phyloP scores from a whole-genome alignment of 2,329 filamentous ascomycete genomes.

The Scolecobasidium constrictum region DNA sequence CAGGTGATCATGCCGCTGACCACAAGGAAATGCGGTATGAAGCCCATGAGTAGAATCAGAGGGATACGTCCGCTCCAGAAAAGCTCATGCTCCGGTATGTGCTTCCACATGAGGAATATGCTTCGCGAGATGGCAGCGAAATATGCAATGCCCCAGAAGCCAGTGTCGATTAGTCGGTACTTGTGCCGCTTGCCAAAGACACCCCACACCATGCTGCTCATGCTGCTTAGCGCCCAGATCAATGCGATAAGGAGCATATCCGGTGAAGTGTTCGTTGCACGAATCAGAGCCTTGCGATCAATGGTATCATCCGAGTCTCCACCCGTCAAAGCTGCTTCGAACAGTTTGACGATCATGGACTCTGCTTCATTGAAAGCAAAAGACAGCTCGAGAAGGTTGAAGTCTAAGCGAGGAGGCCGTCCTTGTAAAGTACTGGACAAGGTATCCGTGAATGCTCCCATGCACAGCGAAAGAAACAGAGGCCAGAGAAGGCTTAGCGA shows the following conservation, averaged over 20 bases:
- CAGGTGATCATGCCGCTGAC: conserved; percentile 69
- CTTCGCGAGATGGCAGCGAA: conserved; percentile 79
- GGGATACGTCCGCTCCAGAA: conserved; percentile 73
- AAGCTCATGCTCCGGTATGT: conserved; percentile 14
- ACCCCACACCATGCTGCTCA: conserved; percentile 74
- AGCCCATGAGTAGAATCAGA: conserved; percentile 88
- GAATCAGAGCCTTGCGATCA: conserved; percentile 58
- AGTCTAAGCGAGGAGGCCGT: conserved; percentile 68
- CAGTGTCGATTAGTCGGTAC: conserved; percentile 76
- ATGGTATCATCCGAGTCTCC: conserved; percentile 28
- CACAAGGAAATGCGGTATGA: conserved; percentile 87
- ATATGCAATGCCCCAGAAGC: conserved; percentile 81
- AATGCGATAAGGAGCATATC: conserved; percentile 80
- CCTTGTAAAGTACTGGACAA: conserved; percentile 82
- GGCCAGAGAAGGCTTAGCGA: conserved; percentile 71
- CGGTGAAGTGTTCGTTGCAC: conserved; percentile 75
- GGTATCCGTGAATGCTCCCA: conserved; percentile 82
- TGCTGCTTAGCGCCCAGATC: conserved; percentile 79
- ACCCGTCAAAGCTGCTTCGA: conserved; percentile 57
- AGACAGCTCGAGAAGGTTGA: conserved; percentile 94
- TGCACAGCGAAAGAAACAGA: conserved; percentile 55
- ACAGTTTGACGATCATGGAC: conserved; percentile 68
- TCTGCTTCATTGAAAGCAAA: conserved; percentile 94
- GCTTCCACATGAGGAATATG: conserved; percentile 34
- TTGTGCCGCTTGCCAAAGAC: conserved; percentile 68